These are phyloP conservation scores for Hypoxylon trugodes DNA, from an alignment of 495 filamentous ascomycete species.

Conservation along the genomic window DNA sequence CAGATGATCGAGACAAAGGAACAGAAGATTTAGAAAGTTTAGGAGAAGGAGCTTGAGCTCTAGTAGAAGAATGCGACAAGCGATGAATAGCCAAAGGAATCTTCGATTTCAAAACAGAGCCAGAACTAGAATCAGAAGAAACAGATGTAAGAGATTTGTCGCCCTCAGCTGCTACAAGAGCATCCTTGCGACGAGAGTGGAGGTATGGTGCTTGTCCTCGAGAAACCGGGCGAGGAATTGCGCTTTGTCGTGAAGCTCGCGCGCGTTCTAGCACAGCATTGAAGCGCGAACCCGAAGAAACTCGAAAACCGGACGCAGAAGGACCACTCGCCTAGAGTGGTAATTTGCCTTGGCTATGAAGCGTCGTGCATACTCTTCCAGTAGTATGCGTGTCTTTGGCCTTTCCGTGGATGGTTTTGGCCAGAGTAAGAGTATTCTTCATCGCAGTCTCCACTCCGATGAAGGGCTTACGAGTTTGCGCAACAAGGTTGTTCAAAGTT, in stretches of 20 bases:
- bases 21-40: not conserved
- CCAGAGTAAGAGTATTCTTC: not conserved
- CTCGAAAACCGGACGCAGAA: no score
- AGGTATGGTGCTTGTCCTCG: not conserved
- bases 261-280: no score
- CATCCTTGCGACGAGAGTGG: not conserved
- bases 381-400: not conserved
- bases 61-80: not conserved
- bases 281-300: no score
- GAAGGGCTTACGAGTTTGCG: not conserved
- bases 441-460: not conserved
- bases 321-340: not conserved
- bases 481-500: not conserved
- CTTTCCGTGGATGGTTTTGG: not conserved
- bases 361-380: slow-evolving; percentile 1
- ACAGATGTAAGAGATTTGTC: not conserved
- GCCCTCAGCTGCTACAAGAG: not conserved
- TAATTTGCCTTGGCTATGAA: not conserved
- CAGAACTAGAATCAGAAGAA: slow-evolving; percentile 2
- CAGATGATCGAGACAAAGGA: not conserved
- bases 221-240: not conserved
- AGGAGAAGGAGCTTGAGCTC: not conserved
- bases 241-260: not conserved
- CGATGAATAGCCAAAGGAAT: no score
- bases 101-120: no score